Base-by-base conservation (phyloP, 164 flowering plant species). In the Chimonanthus salicifolius region DNA sequence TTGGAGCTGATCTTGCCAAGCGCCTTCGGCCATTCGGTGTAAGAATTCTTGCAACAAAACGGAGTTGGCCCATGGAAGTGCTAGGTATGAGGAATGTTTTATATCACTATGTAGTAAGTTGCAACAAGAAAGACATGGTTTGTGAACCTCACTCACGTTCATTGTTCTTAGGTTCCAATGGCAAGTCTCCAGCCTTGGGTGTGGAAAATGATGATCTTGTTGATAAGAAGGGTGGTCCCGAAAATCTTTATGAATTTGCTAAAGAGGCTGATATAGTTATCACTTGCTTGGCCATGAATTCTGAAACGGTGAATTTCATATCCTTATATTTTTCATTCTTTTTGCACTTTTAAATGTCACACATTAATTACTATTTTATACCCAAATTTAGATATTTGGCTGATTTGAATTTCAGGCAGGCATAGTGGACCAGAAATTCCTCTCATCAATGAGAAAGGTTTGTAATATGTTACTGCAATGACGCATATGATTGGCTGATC, bases 361-460 rank as follows among this genome's bases (percentile, higher is more conserved):
- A 60, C 15, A 20, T 58, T 49, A 18, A 21, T 72, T 60, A 15
- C 44, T 66, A 18, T 65, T 47, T 71, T 62, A 76, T 71, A 69
- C 76, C 46, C 58, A 47, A 16, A 64, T 46, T 33, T 33, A 69
- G 48, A 62, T 20, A 2, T 65, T 46, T 71, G 46, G 45, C 33
- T 64, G 49, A 43, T 74, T 47, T 70, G 60, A 18, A 54, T 82
- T 82, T 78, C 89, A 94, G 98, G 92, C 80, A 71, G 91, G 91
- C 71, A 81, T 91, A n/a, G 85, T 94, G 49, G 82, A 87, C 84
- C 74, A 86, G 74, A 69, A 78, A 74, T 94, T 94, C 79, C 62
- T 92, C 72, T 87, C 97, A 62, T 89, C 95, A 58, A 94, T 94
- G 98, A 91, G 62, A 84, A 86, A 90, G 98, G 98, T 92, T 64